Percentiles rank a stretch among this genome's conserved stretches.
Evolutionary conservation across 1,284 basidiomycete genomes (phyloP).

Genomic region (Boletellus deceptivus): DNA sequence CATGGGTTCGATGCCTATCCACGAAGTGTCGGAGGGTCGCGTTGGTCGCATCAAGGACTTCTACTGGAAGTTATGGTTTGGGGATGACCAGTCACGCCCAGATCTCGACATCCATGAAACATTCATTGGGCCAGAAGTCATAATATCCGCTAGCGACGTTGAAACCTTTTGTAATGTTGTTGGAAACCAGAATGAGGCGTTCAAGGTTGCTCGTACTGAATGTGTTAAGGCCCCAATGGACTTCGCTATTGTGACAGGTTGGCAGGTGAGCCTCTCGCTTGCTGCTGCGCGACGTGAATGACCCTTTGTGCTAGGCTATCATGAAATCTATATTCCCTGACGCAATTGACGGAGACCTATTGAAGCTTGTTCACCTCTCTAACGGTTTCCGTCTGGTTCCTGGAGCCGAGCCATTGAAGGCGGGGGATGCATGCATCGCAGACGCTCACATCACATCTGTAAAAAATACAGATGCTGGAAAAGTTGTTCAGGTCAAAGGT

Average conservation of each 20-base stretch:
- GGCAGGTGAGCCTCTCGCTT: slow-evolving; percentile 67
- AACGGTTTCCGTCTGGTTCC: slow-evolving; percentile 93
- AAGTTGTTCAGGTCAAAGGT: slow-evolving; percentile 91
- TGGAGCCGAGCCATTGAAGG: slow-evolving; percentile 73
- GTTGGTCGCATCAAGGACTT: slow-evolving; percentile 94
- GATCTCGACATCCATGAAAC: slow-evolving; percentile 73
- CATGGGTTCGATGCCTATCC: slow-evolving; percentile 89
- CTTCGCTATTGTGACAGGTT: slow-evolving; percentile 97
- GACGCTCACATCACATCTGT: slow-evolving; percentile 89
- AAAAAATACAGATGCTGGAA: slow-evolving; percentile 89
- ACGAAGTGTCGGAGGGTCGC: slow-evolving; percentile 83
- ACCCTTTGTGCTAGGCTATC: slow-evolving; percentile 64
- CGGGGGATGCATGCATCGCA: slow-evolving; percentile 88
- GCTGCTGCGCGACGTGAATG: slow-evolving; percentile 6
- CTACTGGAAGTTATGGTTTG: slow-evolving; percentile 97
- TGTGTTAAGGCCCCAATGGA: slow-evolving; percentile 92
- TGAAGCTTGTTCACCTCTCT: slow-evolving; percentile 95
- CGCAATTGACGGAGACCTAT: slow-evolving; percentile 86
- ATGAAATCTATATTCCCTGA: slow-evolving; percentile 97
- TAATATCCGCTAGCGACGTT: slow-evolving; percentile 72
- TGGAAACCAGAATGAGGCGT: slow-evolving; percentile 89
- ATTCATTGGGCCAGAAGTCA: slow-evolving; percentile 83
- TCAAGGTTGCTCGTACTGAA: slow-evolving; percentile 75
- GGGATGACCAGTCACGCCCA: slow-evolving; percentile 76
- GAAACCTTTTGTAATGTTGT: slow-evolving; percentile 93